A percentile compares a stretch with the other conserved stretches of the same genome.
phyloP scores from a whole-genome alignment of 805 yeast genomes.

The Cephaloascus fragrans region DNA sequence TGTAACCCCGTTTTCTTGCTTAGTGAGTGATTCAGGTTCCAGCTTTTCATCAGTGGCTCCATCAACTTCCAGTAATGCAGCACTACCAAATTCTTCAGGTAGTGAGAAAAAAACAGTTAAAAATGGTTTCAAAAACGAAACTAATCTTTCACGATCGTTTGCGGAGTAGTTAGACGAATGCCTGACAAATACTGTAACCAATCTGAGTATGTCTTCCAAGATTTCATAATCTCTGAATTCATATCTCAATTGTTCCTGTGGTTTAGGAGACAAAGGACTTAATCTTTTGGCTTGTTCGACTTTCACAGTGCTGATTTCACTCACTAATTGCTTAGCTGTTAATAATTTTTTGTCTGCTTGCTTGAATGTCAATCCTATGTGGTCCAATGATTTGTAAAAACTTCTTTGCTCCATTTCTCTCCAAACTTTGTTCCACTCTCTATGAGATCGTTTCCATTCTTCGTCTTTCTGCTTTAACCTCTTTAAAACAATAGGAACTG shows the following conservation, averaged over 20 bases:
- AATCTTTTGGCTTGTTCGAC: conserved; percentile 84
- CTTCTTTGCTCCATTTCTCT: conserved; percentile 95
- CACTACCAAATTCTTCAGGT: conserved; percentile 27
- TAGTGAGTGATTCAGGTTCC: conserved; percentile 4
- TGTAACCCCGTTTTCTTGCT: conserved; percentile 7
- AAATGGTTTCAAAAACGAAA: conserved; percentile 61
- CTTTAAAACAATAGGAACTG: conserved; percentile 87
- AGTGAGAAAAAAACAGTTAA: conserved; percentile 63
- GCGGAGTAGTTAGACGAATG: conserved; percentile 68
- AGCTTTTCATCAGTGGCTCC: conserved; percentile 11
- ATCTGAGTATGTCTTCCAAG: conserved; percentile 60
- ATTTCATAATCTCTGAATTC: conserved; percentile 57
- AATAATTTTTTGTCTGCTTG: conserved; percentile 91
- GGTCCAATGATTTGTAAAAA: conserved; percentile 88
- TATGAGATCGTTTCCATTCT: conserved; percentile 96
- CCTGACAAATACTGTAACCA: conserved; percentile 57
- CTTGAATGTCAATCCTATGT: conserved; percentile 89
- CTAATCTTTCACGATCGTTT: conserved; percentile 70
- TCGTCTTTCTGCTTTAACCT: conserved; percentile 96
- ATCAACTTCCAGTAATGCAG: conserved; percentile 5
- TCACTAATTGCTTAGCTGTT: conserved; percentile 81
- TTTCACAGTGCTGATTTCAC: conserved; percentile 87
- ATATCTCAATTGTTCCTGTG: conserved; percentile 65
- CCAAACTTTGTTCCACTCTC: conserved; percentile 99
- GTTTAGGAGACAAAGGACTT: conserved; percentile 78